Evolutionary conservation across 768 basidiomycete genomes (phyloP).

Genomic region (Sporobolomyces roseus): DNA sequence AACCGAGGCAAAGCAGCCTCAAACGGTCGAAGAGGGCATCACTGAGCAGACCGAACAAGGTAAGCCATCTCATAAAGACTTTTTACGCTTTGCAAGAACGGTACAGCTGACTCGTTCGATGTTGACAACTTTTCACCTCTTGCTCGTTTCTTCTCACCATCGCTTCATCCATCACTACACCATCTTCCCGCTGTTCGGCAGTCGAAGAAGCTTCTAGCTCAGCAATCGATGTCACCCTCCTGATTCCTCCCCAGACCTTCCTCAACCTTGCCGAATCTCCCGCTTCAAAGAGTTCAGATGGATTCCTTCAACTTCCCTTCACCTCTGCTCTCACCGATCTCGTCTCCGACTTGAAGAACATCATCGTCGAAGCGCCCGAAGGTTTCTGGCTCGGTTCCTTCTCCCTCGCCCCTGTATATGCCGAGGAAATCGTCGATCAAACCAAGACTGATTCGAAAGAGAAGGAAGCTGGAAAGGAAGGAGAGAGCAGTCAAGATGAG

Average conservation of each 20-base stretch:
- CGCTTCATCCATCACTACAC: not conserved
- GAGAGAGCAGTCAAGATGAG: not conserved
- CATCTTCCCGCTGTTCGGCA: too few relatives aligned
- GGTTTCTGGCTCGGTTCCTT: slow-evolving; percentile 54
- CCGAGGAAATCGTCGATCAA: slow-evolving; percentile 41
- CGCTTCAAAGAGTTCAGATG: slow-evolving; percentile 22
- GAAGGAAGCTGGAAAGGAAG: slow-evolving; percentile 14
- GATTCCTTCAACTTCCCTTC: slow-evolving; percentile 39
- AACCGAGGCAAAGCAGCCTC: not conserved
- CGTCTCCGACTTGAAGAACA: slow-evolving; percentile 47
- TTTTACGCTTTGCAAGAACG: not conserved
- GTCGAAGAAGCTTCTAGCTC: not conserved
- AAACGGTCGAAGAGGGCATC: not conserved
- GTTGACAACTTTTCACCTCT: not conserved
- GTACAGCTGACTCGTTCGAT: not conserved
- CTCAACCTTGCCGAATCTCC: slow-evolving; percentile 15
- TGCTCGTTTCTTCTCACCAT: not conserved
- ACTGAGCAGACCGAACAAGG: slow-evolving; percentile 16
- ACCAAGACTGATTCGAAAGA: too few relatives aligned
- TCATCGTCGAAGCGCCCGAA: slow-evolving; percentile 51
- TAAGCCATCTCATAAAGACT: not conserved
- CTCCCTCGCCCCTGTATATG: slow-evolving; percentile 45
- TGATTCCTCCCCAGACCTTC: slow-evolving; percentile 36
- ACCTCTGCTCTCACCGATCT: slow-evolving; percentile 32
- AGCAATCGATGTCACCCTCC: slow-evolving; percentile 36